These are phyloP conservation scores for Elsinoe perseae DNA, from an alignment of 2,329 filamentous ascomycete species.

Conservation along the genomic window DNA sequence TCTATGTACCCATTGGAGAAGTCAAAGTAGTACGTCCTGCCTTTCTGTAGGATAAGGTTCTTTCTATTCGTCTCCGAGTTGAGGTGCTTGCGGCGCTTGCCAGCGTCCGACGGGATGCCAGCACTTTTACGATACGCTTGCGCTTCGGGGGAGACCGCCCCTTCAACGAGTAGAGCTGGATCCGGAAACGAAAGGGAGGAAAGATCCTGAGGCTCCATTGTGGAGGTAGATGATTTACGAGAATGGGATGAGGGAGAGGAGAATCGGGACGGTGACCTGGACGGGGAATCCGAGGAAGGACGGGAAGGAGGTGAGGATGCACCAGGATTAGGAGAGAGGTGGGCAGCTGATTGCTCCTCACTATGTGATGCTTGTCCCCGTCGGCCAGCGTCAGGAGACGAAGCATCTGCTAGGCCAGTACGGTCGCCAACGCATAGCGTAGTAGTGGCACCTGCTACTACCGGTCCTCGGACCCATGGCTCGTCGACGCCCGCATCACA, in stretches of 20 bases:
- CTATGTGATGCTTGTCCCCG: conserved; percentile 17
- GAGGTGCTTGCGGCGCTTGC: conserved; percentile 41
- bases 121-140: conserved; percentile 25
- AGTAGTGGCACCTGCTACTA: conserved; percentile 13
- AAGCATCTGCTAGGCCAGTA: background rate
- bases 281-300: background rate
- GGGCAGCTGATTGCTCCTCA: background rate
- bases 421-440: conserved; percentile 13
- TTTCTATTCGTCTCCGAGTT: conserved; percentile 31
- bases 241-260: background rate
- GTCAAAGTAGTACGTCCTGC: conserved; percentile 38
- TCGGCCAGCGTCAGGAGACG: conserved; percentile 19
- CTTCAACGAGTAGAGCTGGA: conserved; percentile 28
- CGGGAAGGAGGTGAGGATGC: background rate
- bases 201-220: background rate
- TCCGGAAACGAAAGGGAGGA: background rate
- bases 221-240: background rate
- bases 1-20: conserved; percentile 45
- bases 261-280: background rate
- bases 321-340: background rate
- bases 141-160: conserved; percentile 35
- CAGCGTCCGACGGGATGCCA: conserved; percentile 33
- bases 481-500: conserved; percentile 82
- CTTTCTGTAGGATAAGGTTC: conserved; percentile 37
- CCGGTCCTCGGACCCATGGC: conserved; percentile 79